Base-by-base conservation (phyloP, 768 basidiomycete genomes). In the Hydnomerulius pinastri region DNA sequence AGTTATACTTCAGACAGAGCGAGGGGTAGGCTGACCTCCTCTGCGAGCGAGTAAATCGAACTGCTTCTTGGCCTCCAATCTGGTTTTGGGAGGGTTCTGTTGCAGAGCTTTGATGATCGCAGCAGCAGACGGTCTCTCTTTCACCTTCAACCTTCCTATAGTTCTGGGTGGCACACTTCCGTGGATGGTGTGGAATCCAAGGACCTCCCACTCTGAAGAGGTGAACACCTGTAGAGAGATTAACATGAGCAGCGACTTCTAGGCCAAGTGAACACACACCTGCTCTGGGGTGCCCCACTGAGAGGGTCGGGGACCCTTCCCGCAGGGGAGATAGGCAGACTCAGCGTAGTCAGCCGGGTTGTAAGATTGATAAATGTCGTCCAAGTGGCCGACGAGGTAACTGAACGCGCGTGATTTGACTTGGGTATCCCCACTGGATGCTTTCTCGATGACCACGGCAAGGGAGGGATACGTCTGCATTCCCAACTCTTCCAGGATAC, bases 281-380 rank as follows among this genome's bases (percentile, higher is more conserved):
- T 90, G 83, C 53, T 75, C 73, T n/a, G 84, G 85, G 25, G 77
- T 79, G 0, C 81, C 84, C 48, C 90, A 61, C 42, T 78, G 75
- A 10, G 68, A 58, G 9, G 74, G 75, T 7, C 73, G 69, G 20
- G 6, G 7, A 1, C 73, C 70, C 27, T 75, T 74, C 2, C 79
- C 53, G 2, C 90, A 85, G 2, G 95, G 94, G 35, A 98, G 79
- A 71, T 88, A 98, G 0, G 86, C 72, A 12, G 86, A 62, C 24
- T 81, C 70, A 4, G 72, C 67, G 54, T 80, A 87, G 9, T 73
- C 54, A 6, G 66, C 58, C 9, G 80, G 75, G 39, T 82, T 71
- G 57, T 87, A 86, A 33, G 77, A 29, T 4, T 65, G 57, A 60
- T 88, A 93, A 38, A 77, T 74, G 1, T 71, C 73, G 1, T 70